Evolutionary conservation across 345 rosid genomes (phyloP).

Genomic region (Salix suchowensis): DNA sequence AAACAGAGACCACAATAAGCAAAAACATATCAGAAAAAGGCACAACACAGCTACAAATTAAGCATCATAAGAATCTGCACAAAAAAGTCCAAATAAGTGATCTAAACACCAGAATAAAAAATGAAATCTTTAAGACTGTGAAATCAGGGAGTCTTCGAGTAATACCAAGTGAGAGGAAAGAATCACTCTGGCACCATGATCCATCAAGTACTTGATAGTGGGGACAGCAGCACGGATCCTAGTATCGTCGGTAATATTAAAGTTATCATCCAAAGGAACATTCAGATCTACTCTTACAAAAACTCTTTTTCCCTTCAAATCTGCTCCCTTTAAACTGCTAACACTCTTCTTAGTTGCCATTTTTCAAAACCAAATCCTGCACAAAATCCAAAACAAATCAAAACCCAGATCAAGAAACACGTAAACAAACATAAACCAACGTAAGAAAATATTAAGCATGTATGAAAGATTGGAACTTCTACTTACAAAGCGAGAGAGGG

Average conservation of each 20-base stretch:
- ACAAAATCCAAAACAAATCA: not conserved
- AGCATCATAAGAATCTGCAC: not conserved
- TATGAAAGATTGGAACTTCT: not conserved
- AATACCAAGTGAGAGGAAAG: conserved; percentile 30
- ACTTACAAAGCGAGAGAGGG: not conserved
- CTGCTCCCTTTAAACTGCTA: conserved; percentile 41
- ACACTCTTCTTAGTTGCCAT: conserved; percentile 53
- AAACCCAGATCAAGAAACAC: not conserved
- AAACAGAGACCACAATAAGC: not conserved
- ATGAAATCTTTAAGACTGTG: not conserved
- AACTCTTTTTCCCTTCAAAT: conserved; percentile 65
- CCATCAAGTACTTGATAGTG: conserved; percentile 29
- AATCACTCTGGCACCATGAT: conserved; percentile 17
- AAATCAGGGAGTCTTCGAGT: not conserved
- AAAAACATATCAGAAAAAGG: not conserved
- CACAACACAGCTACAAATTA: not conserved
- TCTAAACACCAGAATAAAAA: not conserved
- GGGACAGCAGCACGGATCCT: conserved; percentile 38
- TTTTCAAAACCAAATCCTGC: not conserved
- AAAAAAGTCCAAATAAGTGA: not conserved
- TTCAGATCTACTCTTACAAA: conserved; percentile 44
- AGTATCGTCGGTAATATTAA: conserved; percentile 29
- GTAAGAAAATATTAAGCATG: not conserved
- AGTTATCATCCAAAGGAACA: conserved; percentile 32
- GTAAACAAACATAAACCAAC: not conserved